These are phyloP conservation scores for Sarcomyxa edulis DNA, from an alignment of 768 basidiomycete species.

Conservation along the genomic window DNA sequence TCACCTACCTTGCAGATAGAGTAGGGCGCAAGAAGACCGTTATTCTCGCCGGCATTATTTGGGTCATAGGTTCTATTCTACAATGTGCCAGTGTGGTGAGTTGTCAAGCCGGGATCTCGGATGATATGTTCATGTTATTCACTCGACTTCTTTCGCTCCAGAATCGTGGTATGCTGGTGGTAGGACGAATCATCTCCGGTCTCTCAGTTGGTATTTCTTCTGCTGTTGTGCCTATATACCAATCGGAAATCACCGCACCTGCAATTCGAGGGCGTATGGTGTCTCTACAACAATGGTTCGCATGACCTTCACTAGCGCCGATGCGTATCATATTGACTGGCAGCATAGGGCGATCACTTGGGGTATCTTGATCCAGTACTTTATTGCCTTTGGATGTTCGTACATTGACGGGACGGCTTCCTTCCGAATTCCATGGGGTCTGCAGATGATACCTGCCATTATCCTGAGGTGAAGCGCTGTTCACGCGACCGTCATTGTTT, in stretches of 20 bases:
- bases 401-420: constrained; percentile 66
- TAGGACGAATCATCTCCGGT: constrained; percentile 64
- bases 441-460: constrained; percentile 76
- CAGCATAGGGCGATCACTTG: constrained; percentile 55
- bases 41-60: constrained; percentile 62
- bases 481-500: too few relatives aligned
- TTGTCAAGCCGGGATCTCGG: too few relatives aligned
- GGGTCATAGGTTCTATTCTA: constrained; percentile 69
- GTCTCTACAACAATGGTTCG: constrained; percentile 67
- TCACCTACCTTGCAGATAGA: constrained; percentile 57
- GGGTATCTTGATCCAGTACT: constrained; percentile 75
- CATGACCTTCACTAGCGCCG: not conserved
- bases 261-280: constrained; percentile 71
- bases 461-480: too few relatives aligned
- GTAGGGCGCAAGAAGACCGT: constrained; percentile 64
- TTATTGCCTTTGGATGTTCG: constrained; percentile 71
- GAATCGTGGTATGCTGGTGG: constrained; percentile 74
- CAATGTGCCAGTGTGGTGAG: constrained; percentile 54
- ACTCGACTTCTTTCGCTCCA: constrained; percentile 15
- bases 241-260: constrained; percentile 70
- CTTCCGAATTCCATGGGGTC: constrained; percentile 77
- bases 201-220: constrained; percentile 63
- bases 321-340: not conserved
- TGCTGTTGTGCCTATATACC: constrained; percentile 68
- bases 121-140: constrained; percentile 3